Evolutionary conservation across 2,329 filamentous ascomycete genomes (phyloP), one percentile per base, ranked within the genome.

Genomic region (Pseudodiploospora longispora): DNA sequence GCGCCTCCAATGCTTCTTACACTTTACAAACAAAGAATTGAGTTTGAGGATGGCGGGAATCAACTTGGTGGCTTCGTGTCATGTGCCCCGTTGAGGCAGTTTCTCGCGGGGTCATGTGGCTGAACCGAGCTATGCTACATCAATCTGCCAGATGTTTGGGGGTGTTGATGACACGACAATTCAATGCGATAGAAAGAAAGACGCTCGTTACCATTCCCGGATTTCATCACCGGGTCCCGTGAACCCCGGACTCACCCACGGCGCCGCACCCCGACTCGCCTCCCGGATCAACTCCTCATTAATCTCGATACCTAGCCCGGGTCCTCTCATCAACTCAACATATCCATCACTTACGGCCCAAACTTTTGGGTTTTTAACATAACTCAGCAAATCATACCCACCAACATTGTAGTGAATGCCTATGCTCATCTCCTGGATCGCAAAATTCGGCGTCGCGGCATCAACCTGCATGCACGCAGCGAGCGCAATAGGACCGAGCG

Each of bases 371-470:
- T 87, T 76, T 55, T 75, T 77, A 2, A 80, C 69, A 56, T 87
- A 88, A 28, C 75, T 83, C 9, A 75, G 75, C 43, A 86, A 65
- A 57, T 87, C 83, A 52, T 80, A 70, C 2, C 77, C 71, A 2
- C 76, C 80, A 0, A 72, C 75, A 52, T 90, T 90, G 57, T 89
- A 90, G 59, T 90, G 86, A 53, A 90, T 89, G 0, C 85, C 85
- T 30, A 88, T 56, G 42, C 80, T 83, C 85, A 88, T 88, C 61
- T 89, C 85, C 56, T 86, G 80, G 30, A 89, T 88, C 0, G 74
- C 76, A 57, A 84, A 87, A 59, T 83, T 88, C 19, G 72, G 72
- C 19, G 67, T 77, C 7, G 64, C 67, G 19, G 75, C 68, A 27
- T 78, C 80, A 1, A 88, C 75, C 50, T 88, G 84, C 35, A 87